Evolutionary conservation across 2,329 filamentous ascomycete genomes (phyloP).

Genomic region (Fusarium citri): DNA sequence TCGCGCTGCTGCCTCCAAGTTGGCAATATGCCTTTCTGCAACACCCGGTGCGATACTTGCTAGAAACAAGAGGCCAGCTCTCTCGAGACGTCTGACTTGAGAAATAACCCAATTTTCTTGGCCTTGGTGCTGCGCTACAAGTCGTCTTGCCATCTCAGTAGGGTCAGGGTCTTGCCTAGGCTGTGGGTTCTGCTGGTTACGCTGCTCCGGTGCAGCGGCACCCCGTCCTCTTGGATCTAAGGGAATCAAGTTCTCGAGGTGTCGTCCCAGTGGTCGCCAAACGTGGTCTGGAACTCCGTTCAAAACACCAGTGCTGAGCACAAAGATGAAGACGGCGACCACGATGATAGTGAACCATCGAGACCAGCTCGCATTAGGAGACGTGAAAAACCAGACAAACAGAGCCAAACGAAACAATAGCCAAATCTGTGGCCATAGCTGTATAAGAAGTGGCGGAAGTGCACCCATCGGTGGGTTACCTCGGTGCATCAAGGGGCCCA

Average conservation of each 20-base stretch:
- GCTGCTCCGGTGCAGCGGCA: slow-evolving; percentile 31
- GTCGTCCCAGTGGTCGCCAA: slow-evolving; percentile 67
- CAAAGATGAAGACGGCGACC: slow-evolving; percentile 66
- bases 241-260: slow-evolving; percentile 70
- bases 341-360: slow-evolving; percentile 67
- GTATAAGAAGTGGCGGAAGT: slow-evolving; percentile 50
- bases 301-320: slow-evolving; percentile 69
- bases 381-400: slow-evolving; percentile 75
- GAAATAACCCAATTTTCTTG: slow-evolving; percentile 50
- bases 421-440: slow-evolving; percentile 72
- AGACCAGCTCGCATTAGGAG: slow-evolving; percentile 67
- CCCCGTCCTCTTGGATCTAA: slow-evolving; percentile 54
- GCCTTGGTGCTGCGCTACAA: slow-evolving; percentile 57
- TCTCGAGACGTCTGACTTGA: slow-evolving; percentile 66
- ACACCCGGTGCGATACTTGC: slow-evolving; percentile 75
- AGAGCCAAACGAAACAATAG: slow-evolving; percentile 66
- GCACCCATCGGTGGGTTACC: slow-evolving; percentile 55
- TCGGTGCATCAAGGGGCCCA: slow-evolving; percentile 48
- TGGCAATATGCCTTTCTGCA: slow-evolving; percentile 72
- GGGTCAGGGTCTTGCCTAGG: slow-evolving; percentile 56
- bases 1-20: slow-evolving; percentile 64
- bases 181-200: slow-evolving; percentile 35
- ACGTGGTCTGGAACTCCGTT: slow-evolving; percentile 66
- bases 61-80: slow-evolving; percentile 71
- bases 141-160: slow-evolving; percentile 63